Conservation (phyloP, 768 basidiomycete species). For the Rhizopogon roseolus region DNA sequence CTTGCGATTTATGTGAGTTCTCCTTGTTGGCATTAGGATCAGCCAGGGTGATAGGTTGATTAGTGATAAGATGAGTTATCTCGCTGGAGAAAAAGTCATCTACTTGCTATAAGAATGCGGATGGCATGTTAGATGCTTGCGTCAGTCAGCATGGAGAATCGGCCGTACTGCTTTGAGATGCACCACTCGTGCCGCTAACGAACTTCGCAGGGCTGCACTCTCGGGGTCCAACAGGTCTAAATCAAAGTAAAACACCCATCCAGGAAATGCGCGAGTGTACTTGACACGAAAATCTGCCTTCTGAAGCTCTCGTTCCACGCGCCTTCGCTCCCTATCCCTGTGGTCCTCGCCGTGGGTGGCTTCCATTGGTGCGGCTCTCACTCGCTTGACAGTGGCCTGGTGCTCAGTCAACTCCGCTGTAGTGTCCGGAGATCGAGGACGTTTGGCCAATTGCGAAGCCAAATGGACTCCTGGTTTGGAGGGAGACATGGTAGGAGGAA, state of each 20-base stretch:
- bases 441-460: conserved; percentile 34
- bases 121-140: neutral
- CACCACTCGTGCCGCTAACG: conserved; percentile 51
- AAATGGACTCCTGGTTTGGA: conserved; percentile 25
- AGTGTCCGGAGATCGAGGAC: conserved; percentile 49
- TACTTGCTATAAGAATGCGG: conserved; percentile 49
- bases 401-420: conserved; percentile 22
- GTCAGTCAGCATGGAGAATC: neutral
- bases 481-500: conserved; percentile 29
- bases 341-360: conserved; percentile 30
- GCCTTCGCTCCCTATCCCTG: conserved; percentile 43
- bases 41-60: conserved; percentile 37
- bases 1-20: conserved; percentile 41
- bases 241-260: conserved; percentile 85
- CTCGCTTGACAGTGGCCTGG: conserved; percentile 37
- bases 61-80: conserved; percentile 86
- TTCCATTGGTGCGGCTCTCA: conserved; percentile 28
- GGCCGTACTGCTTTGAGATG: conserved; percentile 75
- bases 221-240: conserved; percentile 40
- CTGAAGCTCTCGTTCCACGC: conserved; percentile 48
- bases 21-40: conserved; percentile 54
- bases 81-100: conserved; percentile 86
- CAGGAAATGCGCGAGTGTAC: conserved; percentile 81
- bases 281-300: conserved; percentile 76
- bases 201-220: conserved; percentile 28